Percentiles rank a stretch among this genome's conserved stretches.
Conservation (phyloP, 106 monocot genomes). For the Platanthera zijinensis region DNA sequence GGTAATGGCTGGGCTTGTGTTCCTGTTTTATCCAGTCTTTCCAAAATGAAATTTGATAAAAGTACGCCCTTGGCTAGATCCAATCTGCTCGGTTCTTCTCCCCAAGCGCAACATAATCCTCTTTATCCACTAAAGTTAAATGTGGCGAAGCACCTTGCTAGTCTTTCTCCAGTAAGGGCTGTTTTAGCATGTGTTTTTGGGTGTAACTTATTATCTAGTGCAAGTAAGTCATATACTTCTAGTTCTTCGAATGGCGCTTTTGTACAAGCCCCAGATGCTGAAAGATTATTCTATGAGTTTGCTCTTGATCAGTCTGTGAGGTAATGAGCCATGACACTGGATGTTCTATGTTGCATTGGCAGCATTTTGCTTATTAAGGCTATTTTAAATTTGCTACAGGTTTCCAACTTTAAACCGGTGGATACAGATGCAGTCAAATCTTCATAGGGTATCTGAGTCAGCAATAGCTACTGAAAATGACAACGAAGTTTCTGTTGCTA, state of each 20-base stretch:
- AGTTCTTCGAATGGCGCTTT: constrained; percentile 25
- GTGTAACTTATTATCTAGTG: constrained; percentile 58
- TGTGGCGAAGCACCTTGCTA: constrained; percentile 81
- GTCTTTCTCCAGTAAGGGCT: constrained; percentile 86
- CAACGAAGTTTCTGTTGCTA: constrained; percentile 23
- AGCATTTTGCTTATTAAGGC: background rate
- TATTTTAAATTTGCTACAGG: constrained; percentile 23
- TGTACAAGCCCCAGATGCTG: constrained; percentile 50
- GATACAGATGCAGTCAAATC: constrained; percentile 99
- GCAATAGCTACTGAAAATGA: constrained; percentile 32
- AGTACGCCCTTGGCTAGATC: constrained; percentile 19
- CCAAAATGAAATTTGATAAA: constrained; percentile 22
- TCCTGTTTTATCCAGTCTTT: constrained; percentile 50
- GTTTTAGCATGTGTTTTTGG: constrained; percentile 95
- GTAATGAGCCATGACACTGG: constrained; percentile 17
- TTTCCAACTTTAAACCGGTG: constrained; percentile 93
- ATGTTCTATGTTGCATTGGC: background rate
- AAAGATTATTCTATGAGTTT: constrained; percentile 85
- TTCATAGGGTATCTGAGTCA: constrained; percentile 77
- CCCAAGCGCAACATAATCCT: constrained; percentile 19
- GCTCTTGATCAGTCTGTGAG: constrained; percentile 93
- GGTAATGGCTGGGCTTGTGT: constrained; percentile 90
- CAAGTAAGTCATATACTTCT: constrained; percentile 28
- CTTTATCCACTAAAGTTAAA: constrained; percentile 81
- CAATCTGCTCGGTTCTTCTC: constrained; percentile 26